phyloP scores from a whole-genome alignment of 768 basidiomycete genomes.

The Phlebiopsis gigantea region DNA sequence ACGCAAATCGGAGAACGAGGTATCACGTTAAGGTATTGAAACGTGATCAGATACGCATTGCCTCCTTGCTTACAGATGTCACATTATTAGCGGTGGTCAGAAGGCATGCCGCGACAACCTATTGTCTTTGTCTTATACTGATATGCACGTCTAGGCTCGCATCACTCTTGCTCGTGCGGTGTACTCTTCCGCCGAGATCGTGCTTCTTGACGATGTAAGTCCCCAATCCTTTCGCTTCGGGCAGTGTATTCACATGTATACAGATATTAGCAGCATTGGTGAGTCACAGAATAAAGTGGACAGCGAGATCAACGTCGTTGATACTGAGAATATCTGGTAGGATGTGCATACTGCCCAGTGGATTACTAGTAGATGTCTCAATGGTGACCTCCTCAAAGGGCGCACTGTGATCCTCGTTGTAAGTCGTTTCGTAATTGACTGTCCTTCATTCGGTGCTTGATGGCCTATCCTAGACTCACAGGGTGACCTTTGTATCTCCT shows the following conservation, averaged over 20 bases:
- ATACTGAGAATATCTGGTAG: background rate
- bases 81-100: constrained; percentile 11
- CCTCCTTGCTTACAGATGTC: background rate
- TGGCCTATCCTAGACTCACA: constrained; percentile 35
- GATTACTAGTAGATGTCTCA: constrained; percentile 41
- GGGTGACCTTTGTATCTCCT: constrained; percentile 45
- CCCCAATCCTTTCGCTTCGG: background rate
- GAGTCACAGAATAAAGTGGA: constrained; percentile 35
- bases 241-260: background rate
- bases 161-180: constrained; percentile 38
- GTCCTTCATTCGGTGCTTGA: background rate
- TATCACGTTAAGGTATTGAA: constrained; percentile 22
- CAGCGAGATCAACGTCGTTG: too few species aligned
- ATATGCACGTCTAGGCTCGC: constrained; percentile 26
- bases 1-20: constrained; percentile 42
- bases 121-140: constrained; percentile 25
- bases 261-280: background rate
- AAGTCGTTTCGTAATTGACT: constrained; percentile 11
- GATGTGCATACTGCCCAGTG: constrained; percentile 45
- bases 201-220: constrained; percentile 36
- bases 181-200: constrained; percentile 30
- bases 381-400: constrained; percentile 36
- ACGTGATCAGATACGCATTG: too few species aligned
- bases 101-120: constrained; percentile 31
- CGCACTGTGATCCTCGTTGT: constrained; percentile 47